Evolutionary conservation across 2,329 filamentous ascomycete genomes (phyloP).

Genomic region (Shiraia bambusicola): DNA sequence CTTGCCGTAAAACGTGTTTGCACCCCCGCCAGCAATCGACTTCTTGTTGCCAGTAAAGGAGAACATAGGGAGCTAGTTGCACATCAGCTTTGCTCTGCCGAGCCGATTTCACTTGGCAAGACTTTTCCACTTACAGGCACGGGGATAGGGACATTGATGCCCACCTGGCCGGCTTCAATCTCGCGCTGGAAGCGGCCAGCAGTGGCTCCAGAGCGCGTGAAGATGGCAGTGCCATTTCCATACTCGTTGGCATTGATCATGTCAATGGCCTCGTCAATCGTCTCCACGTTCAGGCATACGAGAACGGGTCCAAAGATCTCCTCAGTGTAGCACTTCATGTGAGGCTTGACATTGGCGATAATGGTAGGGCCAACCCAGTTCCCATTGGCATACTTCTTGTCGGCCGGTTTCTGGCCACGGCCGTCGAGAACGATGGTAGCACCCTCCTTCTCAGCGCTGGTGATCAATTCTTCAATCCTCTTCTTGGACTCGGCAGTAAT

Average conservation of each 20-base stretch:
- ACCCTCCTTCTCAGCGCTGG: conserved; percentile 75
- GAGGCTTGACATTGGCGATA: conserved; percentile 74
- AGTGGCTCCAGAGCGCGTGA: conserved; percentile 75
- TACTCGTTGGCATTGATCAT: conserved; percentile 86
- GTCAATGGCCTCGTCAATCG: conserved; percentile 76
- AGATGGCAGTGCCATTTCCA: conserved; percentile 83
- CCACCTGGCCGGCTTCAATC: conserved; percentile 83
- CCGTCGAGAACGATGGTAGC: conserved; percentile 82
- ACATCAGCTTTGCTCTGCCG: conserved; percentile 9
- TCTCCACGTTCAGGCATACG: conserved; percentile 76
- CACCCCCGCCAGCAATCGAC: conserved; percentile 86
- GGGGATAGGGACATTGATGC: conserved; percentile 80
- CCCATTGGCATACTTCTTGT: conserved; percentile 74
- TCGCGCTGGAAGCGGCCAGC: conserved; percentile 76
- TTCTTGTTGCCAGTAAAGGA: conserved; percentile 74
- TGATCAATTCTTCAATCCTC: conserved; percentile 75
- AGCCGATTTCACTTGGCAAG: no score
- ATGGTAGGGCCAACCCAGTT: conserved; percentile 84
- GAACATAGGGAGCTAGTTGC: conserved; percentile 58
- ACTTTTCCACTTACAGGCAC: conserved; percentile 49
- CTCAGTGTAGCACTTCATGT: conserved; percentile 82
- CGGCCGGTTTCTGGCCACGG: conserved; percentile 70
- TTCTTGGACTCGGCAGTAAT: conserved; percentile 78
- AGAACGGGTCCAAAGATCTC: conserved; percentile 86
- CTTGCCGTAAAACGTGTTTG: conserved; percentile 92